Conservation (phyloP, 1,139 yeast species). For the Arxiozyma slooffiae region DNA sequence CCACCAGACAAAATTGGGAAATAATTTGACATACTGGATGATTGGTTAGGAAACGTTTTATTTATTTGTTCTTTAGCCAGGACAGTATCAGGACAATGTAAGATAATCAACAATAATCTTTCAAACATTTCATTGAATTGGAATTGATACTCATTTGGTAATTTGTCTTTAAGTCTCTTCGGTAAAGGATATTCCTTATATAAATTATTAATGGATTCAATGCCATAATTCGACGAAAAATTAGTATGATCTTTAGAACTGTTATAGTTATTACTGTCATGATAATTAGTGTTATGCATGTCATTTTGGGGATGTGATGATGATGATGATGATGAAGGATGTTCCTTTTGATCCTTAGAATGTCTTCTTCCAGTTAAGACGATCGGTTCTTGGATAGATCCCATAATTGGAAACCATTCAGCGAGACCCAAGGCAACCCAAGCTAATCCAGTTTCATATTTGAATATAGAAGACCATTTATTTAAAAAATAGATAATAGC, state of each 20-base stretch:
- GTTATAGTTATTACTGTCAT: constrained; percentile 1
- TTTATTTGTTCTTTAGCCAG: constrained; percentile 18
- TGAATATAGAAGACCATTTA: constrained; percentile 72
- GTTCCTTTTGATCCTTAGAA: constrained; percentile 7
- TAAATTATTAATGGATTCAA: constrained; percentile 8
- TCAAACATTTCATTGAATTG: constrained; percentile 61
- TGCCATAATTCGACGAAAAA: neutral
- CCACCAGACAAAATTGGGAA: constrained; percentile 52
- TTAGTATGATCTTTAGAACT: neutral
- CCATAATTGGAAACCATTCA: constrained; percentile 64
- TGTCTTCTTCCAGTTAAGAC: constrained; percentile 25
- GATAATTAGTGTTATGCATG: constrained; percentile 1
- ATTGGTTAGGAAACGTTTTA: constrained; percentile 11
- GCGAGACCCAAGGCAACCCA: constrained; percentile 86
- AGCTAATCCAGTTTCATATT: constrained; percentile 71
- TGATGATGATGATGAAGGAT: neutral
- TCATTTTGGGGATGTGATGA: neutral
- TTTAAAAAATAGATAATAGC: constrained; percentile 54
- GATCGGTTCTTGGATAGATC: constrained; percentile 9
- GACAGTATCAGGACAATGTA: constrained; percentile 54
- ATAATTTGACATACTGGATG: constrained; percentile 20
- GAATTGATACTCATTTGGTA: constrained; percentile 17
- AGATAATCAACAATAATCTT: constrained; percentile 60
- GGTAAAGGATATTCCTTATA: constrained; percentile 28
- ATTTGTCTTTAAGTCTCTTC: constrained; percentile 11